Evolutionary conservation across 495 filamentous ascomycete genomes (phyloP), one percentile per base, ranked within the genome.

Genomic region (Beverwykella pulmonaria): DNA sequence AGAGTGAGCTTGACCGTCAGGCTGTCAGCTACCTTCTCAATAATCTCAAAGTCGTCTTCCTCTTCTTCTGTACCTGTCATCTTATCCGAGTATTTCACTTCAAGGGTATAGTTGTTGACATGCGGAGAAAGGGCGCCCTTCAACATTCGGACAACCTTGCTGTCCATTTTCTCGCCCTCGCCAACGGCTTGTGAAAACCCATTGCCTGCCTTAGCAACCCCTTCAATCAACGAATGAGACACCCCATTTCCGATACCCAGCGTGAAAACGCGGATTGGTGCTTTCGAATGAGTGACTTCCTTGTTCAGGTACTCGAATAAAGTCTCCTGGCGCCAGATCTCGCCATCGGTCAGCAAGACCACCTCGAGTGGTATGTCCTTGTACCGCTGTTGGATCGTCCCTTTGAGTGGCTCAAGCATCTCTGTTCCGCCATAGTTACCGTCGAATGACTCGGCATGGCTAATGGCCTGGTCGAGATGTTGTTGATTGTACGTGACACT

Each of bases 301-400:
- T 77, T 50, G 63, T 83, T 82, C 30, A 89, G 69, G 69, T 86
- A 83, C 10, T 57, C 12, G 67, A 90, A 88, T 1, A 91, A 64
- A 0, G n/a, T 5, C 0, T 82, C 58, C 61, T 87, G 84, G 6
- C 82, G 23, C 81, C 83, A 90, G 25, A 89, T 84, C 69, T 90
- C 78, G n/a, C 89, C 89, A 71, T 91, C 89, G 0, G 89, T 91
- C 32, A 90, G 74, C 23, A 92, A 65, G 58, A 92, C 82, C 1
- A 90, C 79, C 56, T 90, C 86, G n/a, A 87, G 76, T 14, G 82
- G 74, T 58, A 85, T 79, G 64, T 85, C 80, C 15, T 67, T 71
- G 68, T 79, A 80, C 30, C 83, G 80, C 23, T 75, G 77, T 49
- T 82, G 67, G 52, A 90, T 80, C 0, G 82, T 76, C 0, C 77